Conservation (phyloP, 2,329 filamentous ascomycete genomes). For the Ilyonectria robusta region DNA sequence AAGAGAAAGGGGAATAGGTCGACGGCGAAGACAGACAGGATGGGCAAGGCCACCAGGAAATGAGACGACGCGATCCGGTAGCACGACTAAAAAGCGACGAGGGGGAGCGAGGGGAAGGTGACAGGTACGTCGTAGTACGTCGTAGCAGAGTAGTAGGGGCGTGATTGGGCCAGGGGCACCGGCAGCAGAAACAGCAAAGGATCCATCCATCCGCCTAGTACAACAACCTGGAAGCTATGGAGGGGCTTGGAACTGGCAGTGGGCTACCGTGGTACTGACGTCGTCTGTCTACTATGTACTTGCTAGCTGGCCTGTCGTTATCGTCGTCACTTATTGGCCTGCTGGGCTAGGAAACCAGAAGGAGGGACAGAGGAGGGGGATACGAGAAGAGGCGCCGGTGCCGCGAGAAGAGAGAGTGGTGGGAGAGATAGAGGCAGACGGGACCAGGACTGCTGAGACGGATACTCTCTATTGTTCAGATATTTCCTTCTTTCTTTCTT, state of each 20-base stretch:
- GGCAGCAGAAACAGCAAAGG: constrained; percentile 4
- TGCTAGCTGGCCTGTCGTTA: background rate
- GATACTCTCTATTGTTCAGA: background rate
- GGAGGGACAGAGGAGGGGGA: background rate
- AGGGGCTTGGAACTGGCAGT: background rate
- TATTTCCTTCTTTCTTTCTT: constrained; percentile 3
- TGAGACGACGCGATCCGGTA: constrained; percentile 29
- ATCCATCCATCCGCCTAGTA: background rate
- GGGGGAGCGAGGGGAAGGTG: constrained; percentile 31
- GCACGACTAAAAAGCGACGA: constrained; percentile 19
- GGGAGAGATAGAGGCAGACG: background rate
- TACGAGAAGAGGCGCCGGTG: background rate
- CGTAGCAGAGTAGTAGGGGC: background rate
- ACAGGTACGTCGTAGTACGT: constrained; percentile 14
- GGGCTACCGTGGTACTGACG: background rate
- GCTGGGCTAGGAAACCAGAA: background rate
- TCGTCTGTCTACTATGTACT: background rate
- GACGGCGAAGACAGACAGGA: constrained; percentile 17
- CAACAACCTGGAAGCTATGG: background rate
- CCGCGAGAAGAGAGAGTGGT: background rate
- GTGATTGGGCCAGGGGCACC: constrained; percentile 19
- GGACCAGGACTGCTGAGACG: background rate
- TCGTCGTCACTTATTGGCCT: background rate
- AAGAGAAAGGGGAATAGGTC: constrained; percentile 27
- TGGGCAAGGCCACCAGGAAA: constrained; percentile 17